Evolutionary conservation across 1,284 basidiomycete species (phyloP), one percentile per base, ranked within the genome.

Genomic region (Cutaneotrichosporon spelunceum): DNA sequence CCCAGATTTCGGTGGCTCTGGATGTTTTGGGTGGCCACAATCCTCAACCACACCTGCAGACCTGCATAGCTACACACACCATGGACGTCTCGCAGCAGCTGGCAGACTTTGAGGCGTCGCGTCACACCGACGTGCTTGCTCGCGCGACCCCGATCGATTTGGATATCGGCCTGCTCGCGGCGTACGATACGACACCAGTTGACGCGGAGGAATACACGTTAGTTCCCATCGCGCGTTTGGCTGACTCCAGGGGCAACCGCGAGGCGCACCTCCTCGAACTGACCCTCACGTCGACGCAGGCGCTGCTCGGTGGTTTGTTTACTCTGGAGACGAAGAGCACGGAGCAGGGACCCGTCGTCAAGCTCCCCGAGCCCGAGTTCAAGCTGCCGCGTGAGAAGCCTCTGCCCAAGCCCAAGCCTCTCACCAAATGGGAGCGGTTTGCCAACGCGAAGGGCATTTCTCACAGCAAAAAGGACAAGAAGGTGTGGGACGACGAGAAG

Each of bases 351-450:
- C 91, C 91, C 0, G 83, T 95, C 57, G 91, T 90, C 2, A 82
- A 86, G 62, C 86, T 97, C 4, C 93, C 95, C 0, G 77, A 86
- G 2, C 87, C 91, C 6, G 85, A 82, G 6, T 90, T 88, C 36
- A 81, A 82, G 52, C 84, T 98, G 1, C 95, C 95, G 0, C 86
- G 95, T 34, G 85, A 93, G 49, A 99, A 99, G 78, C 90, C 90
- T 1, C 82, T 98, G 26, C 95, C 95, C 0, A 94, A 93, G 74
- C 88, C 90, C 4, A 96, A 95, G 80, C 88, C 90, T 4, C 85
- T 85, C 53, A 98, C 95, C 16, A 99, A 97, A 78, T 99, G 96
- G 96, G 91, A 98, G 81, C 84, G 87, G 65, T 99, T 98, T 73
- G 95, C 95, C 16, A 87, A 88, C 60, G 88, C 90, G 48, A 98